Evolutionary conservation across 805 yeast species (phyloP).

Genomic region (Candida andamanensis): DNA sequence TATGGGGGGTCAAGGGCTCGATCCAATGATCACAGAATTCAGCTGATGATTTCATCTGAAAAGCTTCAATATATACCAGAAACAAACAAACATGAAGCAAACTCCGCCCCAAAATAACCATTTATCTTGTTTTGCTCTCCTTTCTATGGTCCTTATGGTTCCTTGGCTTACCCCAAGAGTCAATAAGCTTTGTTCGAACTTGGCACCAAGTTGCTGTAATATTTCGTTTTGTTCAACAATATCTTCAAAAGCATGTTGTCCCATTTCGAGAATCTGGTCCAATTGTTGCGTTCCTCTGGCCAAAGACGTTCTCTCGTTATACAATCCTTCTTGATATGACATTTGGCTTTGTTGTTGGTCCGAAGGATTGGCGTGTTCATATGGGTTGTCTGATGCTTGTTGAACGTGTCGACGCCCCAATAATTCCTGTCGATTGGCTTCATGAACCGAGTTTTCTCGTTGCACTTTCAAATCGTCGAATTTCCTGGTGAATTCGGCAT

Average conservation of each 20-base stretch:
- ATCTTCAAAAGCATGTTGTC: constrained; percentile 78
- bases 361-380: constrained; percentile 19
- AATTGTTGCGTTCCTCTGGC: constrained; percentile 72
- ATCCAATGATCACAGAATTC: too few relatives aligned
- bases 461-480: constrained; percentile 50
- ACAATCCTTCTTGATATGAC: constrained; percentile 56
- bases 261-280: constrained; percentile 89
- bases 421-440: constrained; percentile 46
- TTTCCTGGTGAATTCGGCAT: constrained; percentile 42
- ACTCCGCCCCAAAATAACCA: constrained; percentile 80
- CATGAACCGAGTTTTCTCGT: constrained; percentile 50
- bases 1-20: too few relatives aligned
- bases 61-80: constrained; percentile 64
- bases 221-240: constrained; percentile 79
- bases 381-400: constrained; percentile 45
- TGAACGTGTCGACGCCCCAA: constrained; percentile 45
- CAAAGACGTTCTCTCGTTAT: constrained; percentile 60
- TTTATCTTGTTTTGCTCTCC: constrained; percentile 80
- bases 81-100: constrained; percentile 52
- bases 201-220: constrained; percentile 55
- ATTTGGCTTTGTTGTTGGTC: constrained; percentile 23
- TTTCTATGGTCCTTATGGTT: constrained; percentile 75
- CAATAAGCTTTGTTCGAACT: constrained; percentile 61
- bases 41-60: constrained; percentile 50
- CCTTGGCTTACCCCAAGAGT: constrained; percentile 85